A percentile compares a stretch with the other conserved stretches of the same genome.
Conservation (phyloP, 805 yeast genomes). For the Candida michaelii region DNA sequence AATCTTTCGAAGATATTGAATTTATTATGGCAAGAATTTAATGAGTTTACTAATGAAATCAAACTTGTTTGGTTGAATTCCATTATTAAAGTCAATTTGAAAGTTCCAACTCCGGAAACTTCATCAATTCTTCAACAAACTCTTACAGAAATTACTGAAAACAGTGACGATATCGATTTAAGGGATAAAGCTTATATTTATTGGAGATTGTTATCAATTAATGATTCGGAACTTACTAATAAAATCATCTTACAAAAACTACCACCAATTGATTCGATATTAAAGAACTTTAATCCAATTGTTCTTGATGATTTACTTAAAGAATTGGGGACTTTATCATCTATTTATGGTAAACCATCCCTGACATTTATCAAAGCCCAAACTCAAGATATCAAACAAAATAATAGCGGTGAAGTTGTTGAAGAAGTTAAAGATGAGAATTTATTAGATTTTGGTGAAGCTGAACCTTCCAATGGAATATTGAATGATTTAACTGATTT, state of each 20-base stretch:
- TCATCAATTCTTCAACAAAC: slow-evolving; percentile 54
- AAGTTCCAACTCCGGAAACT: slow-evolving; percentile 18
- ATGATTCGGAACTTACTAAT: slow-evolving; percentile 42
- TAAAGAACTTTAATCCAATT: slow-evolving; percentile 67
- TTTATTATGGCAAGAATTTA: slow-evolving; percentile 47
- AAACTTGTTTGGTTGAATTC: slow-evolving; percentile 62
- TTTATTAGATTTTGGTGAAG: slow-evolving; percentile 71
- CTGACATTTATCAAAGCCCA: slow-evolving; percentile 53
- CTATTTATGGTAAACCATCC: slow-evolving; percentile 86
- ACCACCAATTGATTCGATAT: slow-evolving; percentile 71
- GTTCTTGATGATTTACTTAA: slow-evolving; percentile 64
- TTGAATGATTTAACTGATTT: slow-evolving; percentile 77
- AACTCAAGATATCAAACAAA: slow-evolving; percentile 24
- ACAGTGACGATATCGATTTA: slow-evolving; percentile 71
- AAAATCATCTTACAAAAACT: slow-evolving; percentile 58
- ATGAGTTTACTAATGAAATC: slow-evolving; percentile 57
- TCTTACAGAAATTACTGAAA: slow-evolving; percentile 61
- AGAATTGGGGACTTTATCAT: slow-evolving; percentile 83
- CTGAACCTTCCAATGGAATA: slow-evolving; percentile 22
- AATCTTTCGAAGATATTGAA: slow-evolving; percentile 48
- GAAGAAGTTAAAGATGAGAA: slow-evolving; percentile 78
- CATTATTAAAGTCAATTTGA: slow-evolving; percentile 54
- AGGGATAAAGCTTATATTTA: slow-evolving; percentile 78
- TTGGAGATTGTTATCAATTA: slow-evolving; percentile 62
- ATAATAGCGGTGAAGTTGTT: slow-evolving; percentile 10